A percentile compares a stretch with the other conserved stretches of the same genome.
phyloP scores from a whole-genome alignment of 257 asterid species.

The Craterostigma plantagineum region DNA sequence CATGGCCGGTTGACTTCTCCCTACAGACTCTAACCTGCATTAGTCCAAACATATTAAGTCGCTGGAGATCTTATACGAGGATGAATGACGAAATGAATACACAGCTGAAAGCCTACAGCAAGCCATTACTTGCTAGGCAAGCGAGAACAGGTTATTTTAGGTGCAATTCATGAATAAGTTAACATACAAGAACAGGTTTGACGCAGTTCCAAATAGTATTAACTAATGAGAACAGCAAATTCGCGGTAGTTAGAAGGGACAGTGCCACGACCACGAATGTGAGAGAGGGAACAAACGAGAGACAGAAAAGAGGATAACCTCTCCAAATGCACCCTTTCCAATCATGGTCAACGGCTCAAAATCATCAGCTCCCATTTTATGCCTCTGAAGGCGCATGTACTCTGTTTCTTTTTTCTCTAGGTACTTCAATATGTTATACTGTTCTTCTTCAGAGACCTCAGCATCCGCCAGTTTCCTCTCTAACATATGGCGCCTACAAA shows the following conservation, averaged over 20 bases:
- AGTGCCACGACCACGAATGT: no score
- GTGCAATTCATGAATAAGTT: no score
- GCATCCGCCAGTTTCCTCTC: constrained; percentile 72
- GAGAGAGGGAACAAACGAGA: no score
- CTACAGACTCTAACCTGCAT: constrained; percentile 61
- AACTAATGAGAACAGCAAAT: no score
- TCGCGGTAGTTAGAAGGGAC: no score
- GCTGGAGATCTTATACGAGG: background rate
- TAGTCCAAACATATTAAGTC: constrained; percentile 4
- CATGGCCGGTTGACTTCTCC: constrained; percentile 61
- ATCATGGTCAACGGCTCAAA: constrained; percentile 70
- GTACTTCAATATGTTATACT: constrained; percentile 40
- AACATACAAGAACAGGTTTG: no score
- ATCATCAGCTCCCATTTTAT: constrained; percentile 77
- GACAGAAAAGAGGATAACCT: constrained; percentile 22
- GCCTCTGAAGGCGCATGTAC: constrained; percentile 72
- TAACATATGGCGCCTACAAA: constrained; percentile 44
- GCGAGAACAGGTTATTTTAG: no score
- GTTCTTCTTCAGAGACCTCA: constrained; percentile 67
- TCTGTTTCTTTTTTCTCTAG: constrained; percentile 68
- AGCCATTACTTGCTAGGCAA: no score
- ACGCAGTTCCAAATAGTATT: no score
- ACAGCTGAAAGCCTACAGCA: background rate
- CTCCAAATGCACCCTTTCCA: constrained; percentile 79
- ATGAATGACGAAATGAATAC: background rate